These are phyloP conservation scores for Aspergillus bertholletiae DNA, from an alignment of 495 filamentous ascomycete genomes.

Conservation along the genomic window DNA sequence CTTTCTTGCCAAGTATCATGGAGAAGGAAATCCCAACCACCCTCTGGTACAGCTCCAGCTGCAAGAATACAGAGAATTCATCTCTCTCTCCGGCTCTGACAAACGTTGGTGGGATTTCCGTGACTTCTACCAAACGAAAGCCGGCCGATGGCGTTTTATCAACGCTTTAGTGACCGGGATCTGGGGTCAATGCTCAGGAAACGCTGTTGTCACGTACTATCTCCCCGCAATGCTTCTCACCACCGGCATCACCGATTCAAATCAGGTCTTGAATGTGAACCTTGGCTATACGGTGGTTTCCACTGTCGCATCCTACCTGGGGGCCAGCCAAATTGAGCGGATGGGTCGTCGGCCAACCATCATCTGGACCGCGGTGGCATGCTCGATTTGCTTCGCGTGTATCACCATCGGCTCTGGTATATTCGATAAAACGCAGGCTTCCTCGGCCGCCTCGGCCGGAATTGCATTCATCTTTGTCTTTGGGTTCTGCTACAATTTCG, in stretches of 20 bases:
- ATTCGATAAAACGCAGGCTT: constrained; percentile 36
- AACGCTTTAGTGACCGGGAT: constrained; percentile 61
- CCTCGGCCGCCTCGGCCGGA: constrained; percentile 51
- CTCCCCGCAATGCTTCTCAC: constrained; percentile 41
- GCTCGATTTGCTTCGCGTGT: too few species aligned
- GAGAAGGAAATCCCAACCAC: constrained; percentile 49
- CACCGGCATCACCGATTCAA: too few species aligned
- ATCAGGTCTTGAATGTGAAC: constrained; percentile 32
- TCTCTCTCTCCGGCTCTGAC: constrained; percentile 44
- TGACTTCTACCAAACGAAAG: constrained; percentile 34
- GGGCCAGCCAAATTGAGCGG: too few species aligned
- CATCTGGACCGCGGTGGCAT: too few species aligned
- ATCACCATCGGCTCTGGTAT: constrained; percentile 24
- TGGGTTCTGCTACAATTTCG: constrained; percentile 61
- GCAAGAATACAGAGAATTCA: constrained; percentile 57
- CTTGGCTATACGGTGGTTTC: too few species aligned
- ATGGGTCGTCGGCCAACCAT: too few species aligned
- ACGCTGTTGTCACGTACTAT: constrained; percentile 46
- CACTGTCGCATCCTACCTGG: too few species aligned
- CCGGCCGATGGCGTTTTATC: constrained; percentile 58
- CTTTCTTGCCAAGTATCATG: constrained; percentile 58
- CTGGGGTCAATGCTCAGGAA: constrained; percentile 51
- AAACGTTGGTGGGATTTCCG: constrained; percentile 55
- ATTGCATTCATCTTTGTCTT: constrained; percentile 70
- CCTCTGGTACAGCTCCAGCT: constrained; percentile 53